These are phyloP conservation scores for Hylodesmum podocarpum DNA, from an alignment of 306 rosid species.

Conservation along the genomic window DNA sequence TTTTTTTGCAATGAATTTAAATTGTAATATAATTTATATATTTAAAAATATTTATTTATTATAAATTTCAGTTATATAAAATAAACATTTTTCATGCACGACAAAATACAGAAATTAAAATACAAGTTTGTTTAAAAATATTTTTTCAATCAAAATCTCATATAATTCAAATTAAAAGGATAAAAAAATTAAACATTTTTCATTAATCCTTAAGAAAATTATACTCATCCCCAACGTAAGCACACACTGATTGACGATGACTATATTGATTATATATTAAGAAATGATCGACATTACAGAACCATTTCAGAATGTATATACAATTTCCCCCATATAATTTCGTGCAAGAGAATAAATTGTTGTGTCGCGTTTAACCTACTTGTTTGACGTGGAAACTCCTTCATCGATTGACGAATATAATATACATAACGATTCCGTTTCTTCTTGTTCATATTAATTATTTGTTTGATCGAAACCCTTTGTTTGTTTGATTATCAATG, in stretches of 20 bases:
- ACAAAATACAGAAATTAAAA: neutral
- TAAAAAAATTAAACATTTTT: neutral
- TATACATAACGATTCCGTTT: neutral
- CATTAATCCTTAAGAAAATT: neutral
- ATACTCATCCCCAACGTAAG: neutral
- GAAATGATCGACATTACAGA: neutral
- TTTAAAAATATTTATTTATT: neutral
- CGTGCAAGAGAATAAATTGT: neutral
- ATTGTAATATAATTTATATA: no score
- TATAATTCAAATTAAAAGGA: neutral
- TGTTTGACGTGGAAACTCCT: neutral
- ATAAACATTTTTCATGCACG: neutral
- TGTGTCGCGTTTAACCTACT: neutral
- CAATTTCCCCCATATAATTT: neutral
- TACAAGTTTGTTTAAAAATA: neutral
- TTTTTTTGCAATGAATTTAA: no score
- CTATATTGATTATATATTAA: neutral
- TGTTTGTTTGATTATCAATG: neutral
- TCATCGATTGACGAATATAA: neutral
- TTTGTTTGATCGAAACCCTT: neutral
- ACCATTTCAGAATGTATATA: neutral
- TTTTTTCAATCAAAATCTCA: neutral
- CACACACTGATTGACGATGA: neutral
- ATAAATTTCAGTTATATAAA: no score
- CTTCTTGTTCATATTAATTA: neutral